Conservation (phyloP, 2,329 filamentous ascomycete genomes). For the Talaromyces islandicus region DNA sequence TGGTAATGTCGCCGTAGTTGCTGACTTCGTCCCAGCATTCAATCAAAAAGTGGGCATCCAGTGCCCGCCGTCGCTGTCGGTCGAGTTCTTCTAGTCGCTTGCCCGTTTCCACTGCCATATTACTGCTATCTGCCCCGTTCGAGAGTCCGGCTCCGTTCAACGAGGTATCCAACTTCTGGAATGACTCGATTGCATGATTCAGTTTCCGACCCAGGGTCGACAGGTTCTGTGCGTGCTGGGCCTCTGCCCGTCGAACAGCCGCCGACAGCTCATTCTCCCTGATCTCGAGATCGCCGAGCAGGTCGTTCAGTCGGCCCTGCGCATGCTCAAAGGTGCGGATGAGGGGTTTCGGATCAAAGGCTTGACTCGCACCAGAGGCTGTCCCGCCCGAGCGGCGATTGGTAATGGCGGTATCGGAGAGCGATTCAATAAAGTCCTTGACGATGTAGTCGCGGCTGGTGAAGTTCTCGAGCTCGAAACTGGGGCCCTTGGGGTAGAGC, state of each 20-base stretch:
- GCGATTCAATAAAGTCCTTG: constrained; percentile 90
- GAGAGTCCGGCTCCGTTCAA: constrained; percentile 57
- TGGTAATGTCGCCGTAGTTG: constrained; percentile 77
- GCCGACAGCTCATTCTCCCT: constrained; percentile 87
- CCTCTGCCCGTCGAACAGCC: constrained; percentile 83
- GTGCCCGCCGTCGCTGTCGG: constrained; percentile 77
- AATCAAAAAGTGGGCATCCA: constrained; percentile 91
- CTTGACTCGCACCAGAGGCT: constrained; percentile 29
- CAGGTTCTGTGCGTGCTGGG: constrained; percentile 85
- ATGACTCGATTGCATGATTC: constrained; percentile 84
- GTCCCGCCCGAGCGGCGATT: constrained; percentile 66
- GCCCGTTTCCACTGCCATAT: constrained; percentile 89
- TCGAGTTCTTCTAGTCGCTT: constrained; percentile 91
- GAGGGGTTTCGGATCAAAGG: constrained; percentile 93
- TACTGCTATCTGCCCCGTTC: constrained; percentile 38
- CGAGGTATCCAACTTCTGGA: constrained; percentile 80
- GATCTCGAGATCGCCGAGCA: constrained; percentile 73
- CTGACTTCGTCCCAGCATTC: constrained; percentile 96
- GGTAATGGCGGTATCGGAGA: constrained; percentile 74
- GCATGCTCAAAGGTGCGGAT: constrained; percentile 88
- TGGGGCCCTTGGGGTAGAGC: constrained; percentile 71
- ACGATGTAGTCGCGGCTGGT: constrained; percentile 93
- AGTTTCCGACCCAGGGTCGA: constrained; percentile 83
- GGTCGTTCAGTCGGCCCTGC: constrained; percentile 44
- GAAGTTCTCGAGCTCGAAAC: constrained; percentile 83